Conservation (phyloP, 177 flowering plant genomes). For the Vitis hybrid region DNA sequence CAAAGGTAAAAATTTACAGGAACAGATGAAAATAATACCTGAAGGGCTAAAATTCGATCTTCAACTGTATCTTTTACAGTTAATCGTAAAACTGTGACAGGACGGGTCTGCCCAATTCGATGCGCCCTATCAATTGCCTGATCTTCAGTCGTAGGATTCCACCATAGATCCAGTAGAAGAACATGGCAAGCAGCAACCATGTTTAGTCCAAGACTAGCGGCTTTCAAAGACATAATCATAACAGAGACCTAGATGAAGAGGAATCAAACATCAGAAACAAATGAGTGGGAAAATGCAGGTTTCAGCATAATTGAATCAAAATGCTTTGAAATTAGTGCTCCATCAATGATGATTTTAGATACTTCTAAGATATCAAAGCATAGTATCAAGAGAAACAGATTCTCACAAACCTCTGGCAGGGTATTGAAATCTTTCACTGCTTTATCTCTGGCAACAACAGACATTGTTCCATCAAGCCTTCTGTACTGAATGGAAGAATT, state of each 20-base stretch:
- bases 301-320: not conserved
- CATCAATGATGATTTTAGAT: not conserved
- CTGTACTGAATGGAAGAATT: conserved; percentile 75
- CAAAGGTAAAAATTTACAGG: not conserved
- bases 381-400: not conserved
- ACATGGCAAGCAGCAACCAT: conserved; percentile 97
- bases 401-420: conserved; percentile 67
- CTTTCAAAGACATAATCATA: conserved; percentile 96
- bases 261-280: conserved; percentile 2
- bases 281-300: not conserved
- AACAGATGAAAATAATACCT: conserved; percentile 43
- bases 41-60: conserved; percentile 93
- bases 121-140: conserved; percentile 97
- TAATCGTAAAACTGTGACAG: conserved; percentile 78
- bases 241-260: conserved; percentile 63
- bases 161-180: conserved; percentile 88
- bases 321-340: not conserved
- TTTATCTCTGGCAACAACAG: conserved; percentile 78
- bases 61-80: conserved; percentile 97
- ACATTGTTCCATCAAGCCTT: conserved; percentile 96
- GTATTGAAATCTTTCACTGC: conserved; percentile 90
- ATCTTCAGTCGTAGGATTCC: conserved; percentile 99
- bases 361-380: not conserved
- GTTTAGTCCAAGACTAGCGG: conserved; percentile 98
- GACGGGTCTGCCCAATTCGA: conserved; percentile 95